Conservation (phyloP, 345 rosid genomes). For the Syzygium aromaticum region DNA sequence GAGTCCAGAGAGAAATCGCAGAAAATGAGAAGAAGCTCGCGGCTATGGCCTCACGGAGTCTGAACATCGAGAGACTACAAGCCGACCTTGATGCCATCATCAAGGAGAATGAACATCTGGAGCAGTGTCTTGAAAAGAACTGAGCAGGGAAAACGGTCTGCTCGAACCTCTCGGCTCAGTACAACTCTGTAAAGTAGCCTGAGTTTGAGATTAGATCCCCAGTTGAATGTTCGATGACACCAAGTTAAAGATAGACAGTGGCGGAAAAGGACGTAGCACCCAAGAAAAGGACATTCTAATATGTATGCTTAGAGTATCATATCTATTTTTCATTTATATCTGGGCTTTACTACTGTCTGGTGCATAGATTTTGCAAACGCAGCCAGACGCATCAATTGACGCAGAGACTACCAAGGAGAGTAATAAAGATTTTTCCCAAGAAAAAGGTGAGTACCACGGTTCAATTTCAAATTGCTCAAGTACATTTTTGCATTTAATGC, state of each 20-base stretch:
- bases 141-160: not conserved
- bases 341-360: not conserved
- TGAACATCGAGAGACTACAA: constrained; percentile 44
- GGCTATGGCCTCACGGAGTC: constrained; percentile 41
- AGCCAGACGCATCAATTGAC: not conserved
- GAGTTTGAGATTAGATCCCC: not conserved
- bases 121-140: constrained; percentile 11
- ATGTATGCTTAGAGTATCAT: not conserved
- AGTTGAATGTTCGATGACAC: not conserved
- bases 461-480: not conserved
- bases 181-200: not conserved
- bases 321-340: not conserved
- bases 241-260: not conserved
- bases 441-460: not conserved
- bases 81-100: constrained; percentile 48
- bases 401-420: not conserved
- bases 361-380: not conserved
- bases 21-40: constrained; percentile 71
- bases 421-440: not conserved
- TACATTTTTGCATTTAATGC: not conserved
- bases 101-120: constrained; percentile 50
- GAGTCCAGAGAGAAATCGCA: constrained; percentile 54
- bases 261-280: not conserved
- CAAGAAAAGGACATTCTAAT: not conserved
- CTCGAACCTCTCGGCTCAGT: not conserved